Evolutionary conservation across 2,329 filamentous ascomycete species (phyloP).

Genomic region (Fusarium sp.): DNA sequence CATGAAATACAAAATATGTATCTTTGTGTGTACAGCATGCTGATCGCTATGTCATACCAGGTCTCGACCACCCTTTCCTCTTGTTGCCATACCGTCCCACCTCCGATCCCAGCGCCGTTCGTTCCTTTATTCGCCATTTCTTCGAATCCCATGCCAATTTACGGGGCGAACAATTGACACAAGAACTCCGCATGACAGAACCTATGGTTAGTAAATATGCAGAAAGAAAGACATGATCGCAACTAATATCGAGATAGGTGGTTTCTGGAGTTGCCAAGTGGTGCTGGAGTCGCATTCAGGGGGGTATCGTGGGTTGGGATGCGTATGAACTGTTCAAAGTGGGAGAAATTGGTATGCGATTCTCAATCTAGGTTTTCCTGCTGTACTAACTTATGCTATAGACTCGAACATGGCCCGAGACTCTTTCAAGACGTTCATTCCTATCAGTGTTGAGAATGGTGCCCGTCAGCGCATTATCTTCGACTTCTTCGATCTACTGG

Average conservation of each 20-base stretch:
- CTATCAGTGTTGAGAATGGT: constrained; percentile 88
- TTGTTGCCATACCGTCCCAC: constrained; percentile 94
- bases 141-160: constrained; percentile 77
- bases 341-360: constrained; percentile 80
- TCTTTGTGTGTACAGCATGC: constrained; percentile 12
- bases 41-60: constrained; percentile 57
- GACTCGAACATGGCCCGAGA: constrained; percentile 92
- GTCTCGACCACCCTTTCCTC: constrained; percentile 89
- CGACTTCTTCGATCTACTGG: constrained; percentile 93
- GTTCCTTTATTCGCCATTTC: constrained; percentile 92
- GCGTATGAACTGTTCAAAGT: constrained; percentile 96
- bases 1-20: background rate
- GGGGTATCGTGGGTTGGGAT: constrained; percentile 95
- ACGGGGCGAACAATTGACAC: constrained; percentile 75
- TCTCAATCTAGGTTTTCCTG: background rate
- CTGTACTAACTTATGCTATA: constrained; percentile 50
- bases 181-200: constrained; percentile 92
- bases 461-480: constrained; percentile 89
- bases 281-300: constrained; percentile 94
- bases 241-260: constrained; percentile 66
- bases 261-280: constrained; percentile 95
- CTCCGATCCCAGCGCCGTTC: constrained; percentile 89
- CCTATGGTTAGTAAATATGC: constrained; percentile 75
- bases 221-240: background rate
- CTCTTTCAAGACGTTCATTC: constrained; percentile 96